Evolutionary conservation across 192 early-diverging fungal genomes (phyloP).

Genomic region (Linnemannia elongata): DNA sequence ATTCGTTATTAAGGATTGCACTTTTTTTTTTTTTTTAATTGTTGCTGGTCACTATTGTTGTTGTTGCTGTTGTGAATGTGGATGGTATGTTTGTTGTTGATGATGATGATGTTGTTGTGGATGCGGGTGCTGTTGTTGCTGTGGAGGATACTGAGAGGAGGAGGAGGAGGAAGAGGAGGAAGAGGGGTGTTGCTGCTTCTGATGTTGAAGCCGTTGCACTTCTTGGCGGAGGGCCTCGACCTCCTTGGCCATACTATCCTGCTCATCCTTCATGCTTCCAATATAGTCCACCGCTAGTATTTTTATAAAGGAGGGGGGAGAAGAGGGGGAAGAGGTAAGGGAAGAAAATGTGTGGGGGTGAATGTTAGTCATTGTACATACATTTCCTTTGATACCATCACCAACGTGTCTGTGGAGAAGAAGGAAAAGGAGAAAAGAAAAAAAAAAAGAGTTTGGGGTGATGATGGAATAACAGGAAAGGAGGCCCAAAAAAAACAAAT

Average conservation of each 20-base stretch:
- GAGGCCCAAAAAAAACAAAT: neutral
- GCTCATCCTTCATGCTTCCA: constrained; percentile 59
- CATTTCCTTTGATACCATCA: neutral
- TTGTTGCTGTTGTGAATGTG: neutral
- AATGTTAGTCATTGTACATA: neutral
- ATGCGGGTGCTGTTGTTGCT: neutral
- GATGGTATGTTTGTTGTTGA: neutral
- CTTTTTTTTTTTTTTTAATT: too few relatives aligned
- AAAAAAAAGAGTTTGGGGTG: neutral
- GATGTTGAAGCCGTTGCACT: constrained; percentile 41
- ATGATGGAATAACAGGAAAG: neutral
- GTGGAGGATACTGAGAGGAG: neutral
- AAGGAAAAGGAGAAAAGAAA: neutral
- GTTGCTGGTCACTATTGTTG: too few relatives aligned
- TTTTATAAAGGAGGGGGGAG: neutral
- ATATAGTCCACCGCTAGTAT: constrained; percentile 69
- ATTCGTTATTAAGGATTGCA: too few relatives aligned
- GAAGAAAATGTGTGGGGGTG: neutral
- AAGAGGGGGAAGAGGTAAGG: neutral
- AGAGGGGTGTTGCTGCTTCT: constrained; percentile 8
- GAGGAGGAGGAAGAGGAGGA: neutral
- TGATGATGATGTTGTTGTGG: neutral
- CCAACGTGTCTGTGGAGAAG: neutral
- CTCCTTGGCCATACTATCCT: constrained; percentile 65
- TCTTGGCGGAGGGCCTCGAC: constrained; percentile 63